Evolutionary conservation across 306 rosid species (phyloP), one percentile per base, ranked within the genome.

Genomic region (Cotoneaster glaucophyllus): DNA sequence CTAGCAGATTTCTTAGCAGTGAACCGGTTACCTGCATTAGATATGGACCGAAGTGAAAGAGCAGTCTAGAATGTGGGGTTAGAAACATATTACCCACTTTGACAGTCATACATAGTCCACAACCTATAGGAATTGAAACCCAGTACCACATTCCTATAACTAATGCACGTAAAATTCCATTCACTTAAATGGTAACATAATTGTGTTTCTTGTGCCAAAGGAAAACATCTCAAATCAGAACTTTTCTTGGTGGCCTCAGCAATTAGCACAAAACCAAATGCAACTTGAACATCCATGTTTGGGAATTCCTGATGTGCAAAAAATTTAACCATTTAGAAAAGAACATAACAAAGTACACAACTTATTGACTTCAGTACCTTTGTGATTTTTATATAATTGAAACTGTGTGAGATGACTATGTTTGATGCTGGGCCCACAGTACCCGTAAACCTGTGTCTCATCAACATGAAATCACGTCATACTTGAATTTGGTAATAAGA

Each of bases 191-290:
- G 39, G 64, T 43, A 69, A 75, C 80, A 75, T 84, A 92, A 98
- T 85, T 92, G 99, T 61, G 89, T 90, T 88, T 89, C 93, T 82
- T 68, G 88, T 48, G 86, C 82, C 77, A 92, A 74, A 85, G 80
- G 54, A 2, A 15, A 48, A 4, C 54, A 75, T 82, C 80, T 85
- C 73, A 81, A 83, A 73, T 80, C 89, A 71, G 71, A 54, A 78
- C 80, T 65, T 75, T 83, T 86, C 87, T 84, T 86, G 14, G 84
- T 59, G 74, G 69, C 83, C 73, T 57, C 81, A 72, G 87, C 84
- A 86, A 84, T 82, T 12, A 90, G 77, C 79, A 87, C 97, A 86
- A 89, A 92, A 78, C 70, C 70, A 84, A 93, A 96, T 43, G 97
- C 98, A 77, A 84, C 74, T 71, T 56, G 41, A 61, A 84, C 93